Conservation (phyloP, 331 rosid species). For the Erythrophleum ivorense region DNA sequence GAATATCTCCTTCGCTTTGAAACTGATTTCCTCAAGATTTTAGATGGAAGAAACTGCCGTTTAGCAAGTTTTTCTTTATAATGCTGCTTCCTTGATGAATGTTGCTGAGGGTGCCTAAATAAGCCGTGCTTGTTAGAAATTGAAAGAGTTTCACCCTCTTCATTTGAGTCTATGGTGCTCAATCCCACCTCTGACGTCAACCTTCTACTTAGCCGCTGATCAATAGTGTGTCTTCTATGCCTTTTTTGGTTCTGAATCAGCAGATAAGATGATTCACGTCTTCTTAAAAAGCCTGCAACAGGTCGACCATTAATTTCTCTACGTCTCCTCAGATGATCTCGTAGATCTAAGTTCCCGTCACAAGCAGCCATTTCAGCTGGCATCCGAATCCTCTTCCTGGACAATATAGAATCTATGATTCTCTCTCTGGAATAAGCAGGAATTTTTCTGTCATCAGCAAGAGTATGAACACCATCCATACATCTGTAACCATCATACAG, state of each 20-base stretch:
- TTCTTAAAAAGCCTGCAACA: constrained; percentile 50
- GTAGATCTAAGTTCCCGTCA: constrained; percentile 57
- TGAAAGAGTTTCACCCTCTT: constrained; percentile 46
- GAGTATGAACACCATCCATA: constrained; percentile 46
- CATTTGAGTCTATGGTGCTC: constrained; percentile 40
- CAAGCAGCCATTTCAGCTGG: constrained; percentile 49
- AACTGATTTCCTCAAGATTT: constrained; percentile 51
- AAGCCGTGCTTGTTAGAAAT: constrained; percentile 45
- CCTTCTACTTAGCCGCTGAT: constrained; percentile 48
- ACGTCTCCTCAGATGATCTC: constrained; percentile 69
- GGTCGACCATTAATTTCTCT: constrained; percentile 46
- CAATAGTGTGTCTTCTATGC: constrained; percentile 43
- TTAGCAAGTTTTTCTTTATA: constrained; percentile 46
- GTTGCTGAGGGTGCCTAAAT: constrained; percentile 51
- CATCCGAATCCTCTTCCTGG: constrained; percentile 58
- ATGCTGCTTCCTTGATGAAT: constrained; percentile 49
- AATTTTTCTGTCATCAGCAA: constrained; percentile 43
- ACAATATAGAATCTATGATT: constrained; percentile 54
- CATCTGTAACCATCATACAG: constrained; percentile 40
- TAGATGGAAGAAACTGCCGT: constrained; percentile 44
- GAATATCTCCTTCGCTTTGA: constrained; percentile 44
- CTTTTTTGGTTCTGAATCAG: constrained; percentile 44
- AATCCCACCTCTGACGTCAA: constrained; percentile 57
- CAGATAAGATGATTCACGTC: constrained; percentile 44
- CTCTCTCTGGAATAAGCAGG: constrained; percentile 49